Conservation (phyloP, 164 flowering plant genomes). For the Vitis cinerea region DNA sequence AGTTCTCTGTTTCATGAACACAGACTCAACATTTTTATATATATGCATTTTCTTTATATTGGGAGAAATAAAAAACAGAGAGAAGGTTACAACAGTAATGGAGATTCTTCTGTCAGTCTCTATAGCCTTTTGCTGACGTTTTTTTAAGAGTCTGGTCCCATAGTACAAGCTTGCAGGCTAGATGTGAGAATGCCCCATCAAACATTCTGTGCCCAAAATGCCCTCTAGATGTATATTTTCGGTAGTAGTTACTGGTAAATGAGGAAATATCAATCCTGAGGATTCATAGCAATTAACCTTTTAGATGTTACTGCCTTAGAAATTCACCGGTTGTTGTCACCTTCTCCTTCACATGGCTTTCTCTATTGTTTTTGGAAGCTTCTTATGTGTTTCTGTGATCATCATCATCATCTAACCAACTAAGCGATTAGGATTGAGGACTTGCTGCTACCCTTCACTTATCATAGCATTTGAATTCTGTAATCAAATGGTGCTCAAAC, state of each 20-base stretch:
- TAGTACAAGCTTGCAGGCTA: constrained; percentile 32
- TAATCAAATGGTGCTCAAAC: too few species aligned
- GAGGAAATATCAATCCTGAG: neutral
- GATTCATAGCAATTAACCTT: too few species aligned
- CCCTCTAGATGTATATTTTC: constrained; percentile 6
- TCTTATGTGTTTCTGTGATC: too few species aligned
- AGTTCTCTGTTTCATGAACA: constrained; percentile 53
- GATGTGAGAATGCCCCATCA: constrained; percentile 20
- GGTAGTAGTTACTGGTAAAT: neutral
- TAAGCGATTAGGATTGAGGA: too few species aligned
- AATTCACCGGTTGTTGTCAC: too few species aligned
- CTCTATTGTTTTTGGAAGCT: too few species aligned
- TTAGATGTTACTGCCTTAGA: too few species aligned
- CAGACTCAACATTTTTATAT: constrained; percentile 29
- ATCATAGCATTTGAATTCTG: too few species aligned
- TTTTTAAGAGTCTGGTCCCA: constrained; percentile 49
- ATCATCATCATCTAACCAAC: too few species aligned
- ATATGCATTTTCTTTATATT: too few species aligned
- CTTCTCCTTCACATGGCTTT: too few species aligned
- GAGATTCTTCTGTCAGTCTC: constrained; percentile 66
- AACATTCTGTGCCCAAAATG: constrained; percentile 12
- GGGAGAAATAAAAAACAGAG: constrained; percentile 7
- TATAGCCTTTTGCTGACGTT: constrained; percentile 53
- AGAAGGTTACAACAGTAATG: constrained; percentile 53
- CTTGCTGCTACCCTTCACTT: too few species aligned